Evolutionary conservation across 2,329 filamentous ascomycete species (phyloP), one percentile per base, ranked within the genome.

Genomic region (Clonostachys solani): DNA sequence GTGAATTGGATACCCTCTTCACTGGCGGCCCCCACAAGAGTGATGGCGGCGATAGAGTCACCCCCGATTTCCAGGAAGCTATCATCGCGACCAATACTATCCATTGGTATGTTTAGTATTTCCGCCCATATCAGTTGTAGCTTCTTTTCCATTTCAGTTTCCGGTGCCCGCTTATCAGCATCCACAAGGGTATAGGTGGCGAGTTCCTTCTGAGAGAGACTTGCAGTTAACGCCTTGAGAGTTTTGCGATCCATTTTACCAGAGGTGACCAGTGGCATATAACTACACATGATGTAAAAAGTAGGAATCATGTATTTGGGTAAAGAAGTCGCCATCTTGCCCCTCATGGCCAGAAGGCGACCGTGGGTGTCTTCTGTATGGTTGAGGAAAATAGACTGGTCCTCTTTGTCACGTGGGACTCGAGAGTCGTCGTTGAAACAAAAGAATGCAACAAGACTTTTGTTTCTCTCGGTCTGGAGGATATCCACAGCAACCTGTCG

Each of bases 21-120:
- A 6, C 46, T 45, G 8, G 47, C 47, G 3, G 35, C 40, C 7
- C 41, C 44, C 23, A 50, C 50, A 13, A 52, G 33, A 33, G 44
- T 38, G 37, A 55, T 55, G n/a, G 49, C 50, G 23, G 40, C 43
- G 40, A 55, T 48, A 8, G 53, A 55, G 75, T 81, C n/a, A 52
- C 46, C 2, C 69, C 69, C 1, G 69, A 70, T 43, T 8, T 42
- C 44, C 10, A 52, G 29, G 43, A 52, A 55, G 33, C 33, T 42
- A n/a, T 55, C 65, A 5, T 71, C 63, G 4, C 60, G 47, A 7
- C 64, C 62, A 44, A 44, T 44, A 17, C 12, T 36, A 12, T 44
- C 33, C 9, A 17, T 12, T 5, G 29, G 23, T 10, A 47, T 7
- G 7, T 41, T 34, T 16, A 67, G 55, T 5, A 65, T 45, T 33